These are phyloP conservation scores for Aspergillus indologenus DNA, from an alignment of 495 filamentous ascomycete species.

Conservation along the genomic window DNA sequence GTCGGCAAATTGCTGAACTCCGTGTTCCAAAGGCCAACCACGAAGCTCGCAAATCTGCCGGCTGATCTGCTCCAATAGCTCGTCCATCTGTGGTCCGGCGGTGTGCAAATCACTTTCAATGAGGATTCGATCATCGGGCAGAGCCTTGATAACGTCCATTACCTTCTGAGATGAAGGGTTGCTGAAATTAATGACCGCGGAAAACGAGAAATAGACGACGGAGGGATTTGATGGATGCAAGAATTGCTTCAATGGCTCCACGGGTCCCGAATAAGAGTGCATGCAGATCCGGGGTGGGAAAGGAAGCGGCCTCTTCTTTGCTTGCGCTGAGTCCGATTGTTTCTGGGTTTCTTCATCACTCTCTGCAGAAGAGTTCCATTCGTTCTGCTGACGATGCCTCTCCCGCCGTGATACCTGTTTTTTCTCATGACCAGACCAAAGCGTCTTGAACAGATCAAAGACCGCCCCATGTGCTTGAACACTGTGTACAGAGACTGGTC, in stretches of 20 bases:
- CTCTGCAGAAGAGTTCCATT: conserved; percentile 26
- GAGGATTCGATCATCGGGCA: conserved; percentile 76
- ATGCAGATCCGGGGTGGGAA: conserved; percentile 91
- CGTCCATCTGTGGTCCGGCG: conserved; percentile 82
- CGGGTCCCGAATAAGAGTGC: conserved; percentile 87
- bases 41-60: conserved; percentile 72
- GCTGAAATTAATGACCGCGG: conserved; percentile 74
- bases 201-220: conserved; percentile 86
- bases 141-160: conserved; percentile 62
- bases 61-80: conserved; percentile 67
- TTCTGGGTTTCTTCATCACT: conserved; percentile 33
- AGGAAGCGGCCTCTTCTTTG: conserved; percentile 44
- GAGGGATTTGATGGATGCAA: conserved; percentile 70
- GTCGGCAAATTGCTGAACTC: conserved; percentile 61
- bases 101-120: conserved; percentile 88
- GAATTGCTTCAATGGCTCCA: conserved; percentile 74
- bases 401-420: conserved; percentile 63
- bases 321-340: conserved; percentile 22
- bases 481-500: conserved; percentile 84
- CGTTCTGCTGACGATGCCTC: conserved; percentile 41
- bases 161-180: conserved; percentile 51
- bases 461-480: conserved; percentile 86
- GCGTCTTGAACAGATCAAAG: conserved; percentile 66
- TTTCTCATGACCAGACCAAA: conserved; percentile 83
- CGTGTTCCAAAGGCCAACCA: conserved; percentile 72